Conservation (phyloP, 352 stramenopile species). For the Pythium phragmitis region DNA sequence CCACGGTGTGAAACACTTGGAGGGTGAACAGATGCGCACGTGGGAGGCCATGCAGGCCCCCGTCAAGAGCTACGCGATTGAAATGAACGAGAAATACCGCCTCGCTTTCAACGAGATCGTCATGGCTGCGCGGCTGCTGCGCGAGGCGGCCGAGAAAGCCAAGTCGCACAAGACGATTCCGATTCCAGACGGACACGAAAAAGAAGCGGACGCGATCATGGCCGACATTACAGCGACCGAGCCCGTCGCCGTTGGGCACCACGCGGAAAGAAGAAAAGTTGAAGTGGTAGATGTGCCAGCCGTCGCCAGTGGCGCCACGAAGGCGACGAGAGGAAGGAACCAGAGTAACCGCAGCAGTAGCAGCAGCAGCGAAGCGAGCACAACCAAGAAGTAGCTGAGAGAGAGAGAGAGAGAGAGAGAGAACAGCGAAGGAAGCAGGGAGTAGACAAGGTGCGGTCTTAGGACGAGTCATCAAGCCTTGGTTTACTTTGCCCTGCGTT, state of each 20-base stretch:
- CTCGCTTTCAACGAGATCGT: slow-evolving; percentile 50
- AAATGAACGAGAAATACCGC: slow-evolving; percentile 65
- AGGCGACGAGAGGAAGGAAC: neutral
- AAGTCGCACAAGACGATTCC: slow-evolving; percentile 3
- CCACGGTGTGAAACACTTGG: slow-evolving; percentile 38
- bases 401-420: too few relatives aligned
- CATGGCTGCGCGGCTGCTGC: slow-evolving; percentile 14
- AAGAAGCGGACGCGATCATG: slow-evolving; percentile 8
- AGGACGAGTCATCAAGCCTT: too few relatives aligned
- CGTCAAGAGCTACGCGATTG: slow-evolving; percentile 73
- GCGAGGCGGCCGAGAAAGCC: neutral
- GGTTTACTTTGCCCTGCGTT: too few relatives aligned
- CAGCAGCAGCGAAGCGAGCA: slow-evolving; percentile 5
- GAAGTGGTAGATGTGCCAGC: too few relatives aligned
- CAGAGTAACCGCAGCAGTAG: slow-evolving; percentile 1
- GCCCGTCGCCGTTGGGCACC: neutral
- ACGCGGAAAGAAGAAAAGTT: neutral
- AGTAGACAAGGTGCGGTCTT: too few relatives aligned
- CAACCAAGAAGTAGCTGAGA: slow-evolving; percentile 2
- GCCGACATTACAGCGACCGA: slow-evolving; percentile 15
- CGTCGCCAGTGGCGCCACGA: neutral
- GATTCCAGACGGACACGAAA: neutral
- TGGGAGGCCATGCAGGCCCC: slow-evolving; percentile 71
- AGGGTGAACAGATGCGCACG: slow-evolving; percentile 53
- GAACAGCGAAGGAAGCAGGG: too few relatives aligned